These are phyloP conservation scores for Lactarius sp. DNA, from an alignment of 768 basidiomycete genomes.

Conservation along the genomic window DNA sequence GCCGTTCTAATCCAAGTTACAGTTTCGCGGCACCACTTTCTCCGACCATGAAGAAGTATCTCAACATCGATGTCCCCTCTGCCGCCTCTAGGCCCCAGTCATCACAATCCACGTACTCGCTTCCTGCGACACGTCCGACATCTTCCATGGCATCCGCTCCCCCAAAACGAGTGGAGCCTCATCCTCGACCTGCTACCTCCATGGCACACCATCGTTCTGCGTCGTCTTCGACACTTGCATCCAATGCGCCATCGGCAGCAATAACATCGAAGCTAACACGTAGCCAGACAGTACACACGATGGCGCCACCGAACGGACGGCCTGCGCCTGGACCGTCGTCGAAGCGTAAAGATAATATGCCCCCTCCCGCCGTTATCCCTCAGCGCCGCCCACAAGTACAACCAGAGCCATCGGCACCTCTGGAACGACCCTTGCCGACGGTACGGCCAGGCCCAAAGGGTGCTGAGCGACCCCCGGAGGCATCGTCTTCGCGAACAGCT, in stretches of 20 bases:
- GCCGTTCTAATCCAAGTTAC: constrained; percentile 17
- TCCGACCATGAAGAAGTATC: constrained; percentile 52
- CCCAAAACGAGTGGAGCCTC: constrained; percentile 6
- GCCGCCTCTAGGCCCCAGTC: constrained; percentile 20
- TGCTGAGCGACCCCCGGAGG: constrained; percentile 1
- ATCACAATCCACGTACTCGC: constrained; percentile 14
- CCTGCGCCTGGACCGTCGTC: neutral
- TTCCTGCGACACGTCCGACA: constrained; percentile 16
- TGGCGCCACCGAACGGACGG: neutral
- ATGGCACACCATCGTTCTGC: constrained; percentile 13
- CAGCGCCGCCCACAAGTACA: constrained; percentile 3
- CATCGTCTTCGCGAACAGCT: constrained; percentile 3
- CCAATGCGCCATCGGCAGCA: neutral
- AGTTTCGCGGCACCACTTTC: constrained; percentile 74
- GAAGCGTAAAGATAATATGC: constrained; percentile 15
- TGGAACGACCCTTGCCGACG: neutral
- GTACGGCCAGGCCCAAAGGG: neutral
- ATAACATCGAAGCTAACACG: neutral
- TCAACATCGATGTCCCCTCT: constrained; percentile 18
- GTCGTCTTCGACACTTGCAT: constrained; percentile 12
- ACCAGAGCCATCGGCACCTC: neutral
- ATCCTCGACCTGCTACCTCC: constrained; percentile 22
- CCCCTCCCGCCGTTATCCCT: constrained; percentile 18
- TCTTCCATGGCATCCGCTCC: constrained; percentile 17
- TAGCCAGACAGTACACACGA: constrained; percentile 6